These are phyloP conservation scores for Pythium aquatile DNA, from an alignment of 352 stramenopile species.

Conservation along the genomic window DNA sequence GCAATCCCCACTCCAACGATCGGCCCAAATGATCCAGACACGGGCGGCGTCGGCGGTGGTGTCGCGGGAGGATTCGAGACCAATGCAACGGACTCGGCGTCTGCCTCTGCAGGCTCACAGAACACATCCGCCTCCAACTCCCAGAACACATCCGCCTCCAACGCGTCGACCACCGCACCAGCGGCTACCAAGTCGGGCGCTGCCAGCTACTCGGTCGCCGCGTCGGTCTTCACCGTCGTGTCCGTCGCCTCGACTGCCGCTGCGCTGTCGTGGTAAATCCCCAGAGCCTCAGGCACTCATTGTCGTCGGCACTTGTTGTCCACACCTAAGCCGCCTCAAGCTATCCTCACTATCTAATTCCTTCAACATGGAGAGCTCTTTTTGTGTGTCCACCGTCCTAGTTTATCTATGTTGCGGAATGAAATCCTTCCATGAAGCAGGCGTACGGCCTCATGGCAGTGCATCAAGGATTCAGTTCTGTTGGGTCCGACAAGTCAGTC, in stretches of 20 bases:
- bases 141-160: neutral
- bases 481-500: neutral
- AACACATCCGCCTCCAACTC: neutral
- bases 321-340: too few relatives aligned
- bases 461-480: neutral
- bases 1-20: neutral
- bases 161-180: constrained; percentile 6
- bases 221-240: constrained; percentile 17
- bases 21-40: neutral
- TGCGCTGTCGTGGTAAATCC: constrained; percentile 21
- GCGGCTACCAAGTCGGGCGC: constrained; percentile 12
- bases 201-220: neutral
- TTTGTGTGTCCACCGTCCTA: neutral
- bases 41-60: constrained; percentile 11
- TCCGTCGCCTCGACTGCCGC: constrained; percentile 16
- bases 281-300: neutral
- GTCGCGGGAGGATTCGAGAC: constrained; percentile 3
- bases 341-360: neutral
- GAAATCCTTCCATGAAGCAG: neutral
- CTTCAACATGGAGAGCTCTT: neutral
- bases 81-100: constrained; percentile 2
- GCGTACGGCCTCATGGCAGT: too few relatives aligned
- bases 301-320: too few relatives aligned
- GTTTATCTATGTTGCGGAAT: neutral
- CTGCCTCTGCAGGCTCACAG: too few relatives aligned